Evolutionary conservation across 495 filamentous ascomycete species (phyloP).

Genomic region (Penicillium canescens): DNA sequence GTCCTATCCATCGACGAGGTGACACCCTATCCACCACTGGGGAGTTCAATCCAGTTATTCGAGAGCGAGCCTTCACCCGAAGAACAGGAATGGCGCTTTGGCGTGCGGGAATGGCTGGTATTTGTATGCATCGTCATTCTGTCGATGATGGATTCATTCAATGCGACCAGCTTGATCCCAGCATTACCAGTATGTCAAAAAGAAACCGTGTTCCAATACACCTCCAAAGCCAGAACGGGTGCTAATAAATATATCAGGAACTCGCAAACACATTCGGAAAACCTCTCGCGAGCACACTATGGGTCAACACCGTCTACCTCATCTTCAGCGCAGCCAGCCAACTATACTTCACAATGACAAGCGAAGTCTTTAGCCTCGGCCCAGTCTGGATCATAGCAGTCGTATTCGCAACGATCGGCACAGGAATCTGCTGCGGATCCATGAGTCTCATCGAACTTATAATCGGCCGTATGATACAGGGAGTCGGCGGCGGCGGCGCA

Average conservation of each 20-base stretch:
- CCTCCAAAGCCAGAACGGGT: constrained; percentile 4
- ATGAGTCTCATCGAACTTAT: constrained; percentile 61
- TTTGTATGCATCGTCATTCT: constrained; percentile 34
- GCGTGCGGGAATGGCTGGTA: constrained; percentile 34
- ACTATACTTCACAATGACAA: constrained; percentile 39
- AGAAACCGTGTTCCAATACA: background rate
- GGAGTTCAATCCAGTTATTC: constrained; percentile 25
- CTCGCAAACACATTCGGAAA: constrained; percentile 28
- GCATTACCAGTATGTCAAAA: constrained; percentile 20
- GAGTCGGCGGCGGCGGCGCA: constrained; percentile 71
- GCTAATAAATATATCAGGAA: constrained; percentile 20
- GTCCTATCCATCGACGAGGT: constrained; percentile 20
- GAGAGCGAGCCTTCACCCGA: constrained; percentile 9
- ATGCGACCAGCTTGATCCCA: constrained; percentile 37
- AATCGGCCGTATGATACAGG: constrained; percentile 66
- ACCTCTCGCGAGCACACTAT: constrained; percentile 36
- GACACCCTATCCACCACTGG: constrained; percentile 12
- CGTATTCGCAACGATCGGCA: constrained; percentile 57
- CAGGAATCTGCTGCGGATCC: constrained; percentile 59
- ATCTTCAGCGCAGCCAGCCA: constrained; percentile 38
- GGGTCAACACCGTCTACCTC: constrained; percentile 43
- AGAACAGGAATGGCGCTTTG: constrained; percentile 22
- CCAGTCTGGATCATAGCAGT: constrained; percentile 50
- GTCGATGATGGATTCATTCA: constrained; percentile 42
- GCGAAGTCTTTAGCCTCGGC: constrained; percentile 41